These are phyloP conservation scores for California macrophylla DNA, from an alignment of 441 rosid species.

Conservation along the genomic window DNA sequence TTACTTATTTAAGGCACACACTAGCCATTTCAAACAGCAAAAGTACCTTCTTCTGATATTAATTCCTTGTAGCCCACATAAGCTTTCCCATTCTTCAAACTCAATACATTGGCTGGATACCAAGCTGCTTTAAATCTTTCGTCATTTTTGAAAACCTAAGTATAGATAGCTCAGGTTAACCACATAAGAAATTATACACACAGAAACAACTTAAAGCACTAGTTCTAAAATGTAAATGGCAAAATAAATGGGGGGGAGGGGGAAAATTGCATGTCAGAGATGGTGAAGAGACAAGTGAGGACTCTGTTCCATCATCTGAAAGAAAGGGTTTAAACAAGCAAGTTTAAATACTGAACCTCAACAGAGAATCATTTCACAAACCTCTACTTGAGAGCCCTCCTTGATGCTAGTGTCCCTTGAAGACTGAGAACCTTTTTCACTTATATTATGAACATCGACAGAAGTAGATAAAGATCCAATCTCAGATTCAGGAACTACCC, in stretches of 20 bases:
- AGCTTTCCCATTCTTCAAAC: slow-evolving; percentile 70
- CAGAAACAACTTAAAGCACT: background rate
- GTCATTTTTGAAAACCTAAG: slow-evolving; percentile 74
- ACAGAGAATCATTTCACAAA: slow-evolving; percentile 24
- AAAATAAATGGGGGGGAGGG: background rate
- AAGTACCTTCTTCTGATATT: slow-evolving; percentile 50
- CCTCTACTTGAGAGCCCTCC: slow-evolving; percentile 89
- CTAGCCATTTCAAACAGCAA: background rate
- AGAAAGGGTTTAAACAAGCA: background rate
- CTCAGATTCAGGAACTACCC: slow-evolving; percentile 39
- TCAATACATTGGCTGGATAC: slow-evolving; percentile 68
- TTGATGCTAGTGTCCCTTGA: slow-evolving; percentile 37
- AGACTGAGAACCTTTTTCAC: slow-evolving; percentile 28
- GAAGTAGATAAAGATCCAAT: slow-evolving; percentile 32
- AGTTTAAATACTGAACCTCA: background rate
- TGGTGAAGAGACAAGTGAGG: background rate
- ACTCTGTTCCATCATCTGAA: background rate
- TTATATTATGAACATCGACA: slow-evolving; percentile 23
- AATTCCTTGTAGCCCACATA: slow-evolving; percentile 63
- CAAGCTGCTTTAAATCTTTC: slow-evolving; percentile 60
- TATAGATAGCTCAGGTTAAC: slow-evolving; percentile 8
- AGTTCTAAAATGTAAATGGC: background rate
- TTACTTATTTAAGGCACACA: background rate
- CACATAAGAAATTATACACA: slow-evolving; percentile 2
- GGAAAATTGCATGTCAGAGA: background rate